A percentile compares a stretch with the other conserved stretches of the same genome.
Evolutionary conservation across 2,329 filamentous ascomycete genomes (phyloP).

Genomic region (Arachnomyces sp.): DNA sequence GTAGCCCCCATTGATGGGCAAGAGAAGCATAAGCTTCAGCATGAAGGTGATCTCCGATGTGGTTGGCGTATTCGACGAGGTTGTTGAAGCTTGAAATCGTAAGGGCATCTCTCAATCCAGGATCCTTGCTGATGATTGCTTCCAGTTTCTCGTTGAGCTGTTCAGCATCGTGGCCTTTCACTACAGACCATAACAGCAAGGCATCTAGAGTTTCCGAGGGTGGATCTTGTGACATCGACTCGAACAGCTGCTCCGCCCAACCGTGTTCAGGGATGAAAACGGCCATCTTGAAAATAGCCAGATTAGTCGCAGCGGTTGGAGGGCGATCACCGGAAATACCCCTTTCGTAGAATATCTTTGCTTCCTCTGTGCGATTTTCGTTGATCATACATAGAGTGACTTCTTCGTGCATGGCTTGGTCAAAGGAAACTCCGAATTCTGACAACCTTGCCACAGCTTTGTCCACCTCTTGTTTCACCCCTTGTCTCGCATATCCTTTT

Average conservation of each 20-base stretch:
- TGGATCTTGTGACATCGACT: slow-evolving; percentile 36
- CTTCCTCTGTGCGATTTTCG: slow-evolving; percentile 49
- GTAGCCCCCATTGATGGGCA: slow-evolving; percentile 55
- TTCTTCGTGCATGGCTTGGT: slow-evolving; percentile 34
- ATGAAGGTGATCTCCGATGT: slow-evolving; percentile 59
- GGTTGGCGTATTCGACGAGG: slow-evolving; percentile 63
- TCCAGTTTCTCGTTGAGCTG: slow-evolving; percentile 66
- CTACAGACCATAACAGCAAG: slow-evolving; percentile 66
- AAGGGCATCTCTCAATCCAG: slow-evolving; percentile 41
- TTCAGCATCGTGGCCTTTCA: slow-evolving; percentile 61
- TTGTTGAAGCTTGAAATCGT: slow-evolving; percentile 67
- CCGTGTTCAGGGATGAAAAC: slow-evolving; percentile 49
- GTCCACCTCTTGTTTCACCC: slow-evolving; percentile 32
- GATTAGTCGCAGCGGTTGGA: slow-evolving; percentile 42
- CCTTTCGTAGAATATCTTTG: slow-evolving; percentile 59
- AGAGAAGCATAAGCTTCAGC: slow-evolving; percentile 66
- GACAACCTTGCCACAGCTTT: slow-evolving; percentile 15
- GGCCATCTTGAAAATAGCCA: slow-evolving; percentile 53
- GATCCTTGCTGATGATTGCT: slow-evolving; percentile 49
- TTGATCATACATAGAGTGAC: slow-evolving; percentile 57
- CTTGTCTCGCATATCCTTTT: slow-evolving; percentile 44
- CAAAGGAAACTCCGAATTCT: slow-evolving; percentile 25
- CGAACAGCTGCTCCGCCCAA: slow-evolving; percentile 58
- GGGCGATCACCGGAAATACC: slow-evolving; percentile 36
- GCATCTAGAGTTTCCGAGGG: slow-evolving; percentile 59